Evolutionary conservation across 2,329 filamentous ascomycete genomes (phyloP), one percentile per base, ranked within the genome.

Genomic region (Epichloe hybrida): DNA sequence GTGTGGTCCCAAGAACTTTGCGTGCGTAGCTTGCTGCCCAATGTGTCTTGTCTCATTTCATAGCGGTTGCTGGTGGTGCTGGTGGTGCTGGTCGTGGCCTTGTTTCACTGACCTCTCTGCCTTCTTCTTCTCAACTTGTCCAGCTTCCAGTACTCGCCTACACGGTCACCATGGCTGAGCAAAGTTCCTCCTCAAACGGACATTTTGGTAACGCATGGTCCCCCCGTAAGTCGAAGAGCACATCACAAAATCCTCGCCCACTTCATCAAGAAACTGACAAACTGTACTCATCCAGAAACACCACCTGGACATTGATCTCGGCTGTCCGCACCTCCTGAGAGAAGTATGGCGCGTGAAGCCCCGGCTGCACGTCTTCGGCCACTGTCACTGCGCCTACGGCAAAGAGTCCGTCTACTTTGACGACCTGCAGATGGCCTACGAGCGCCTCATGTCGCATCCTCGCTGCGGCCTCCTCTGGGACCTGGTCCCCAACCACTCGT

Each of bases 161-260:
- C 73, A 1, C 66, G 73, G 20, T 79, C 88, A 59, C 84, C 84
- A 1, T 95, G 88, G 87, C 72, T 75, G 3, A 77, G 78, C 55
- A 83, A 78, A 20, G 72, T 95, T 5, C 88, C 88, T 0, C 66
- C 71, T 1, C 79, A 86, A 58, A 84, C 81, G 0, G 88, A 95
- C 58, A 78, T 95, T 49, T 73, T 95, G 13, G 69, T 95, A 44
- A 94, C 89, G 1, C 89, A 95, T 61, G 81, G 80, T 1, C 89
- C 89, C 89, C 31, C 87, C 88, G 1, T 77, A 68, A 55, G 68
- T 35, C 20, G 7, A n/a, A n/a, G n/a, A 4, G 3, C 11, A 5
- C 17, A 31, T 31, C 3, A 8, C 27, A 31, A n/a, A n/a, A n/a
- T n/a, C n/a, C n/a, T n/a, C n/a, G n/a, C n/a, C n/a, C n/a, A n/a